Evolutionary conservation across 2,329 filamentous ascomycete genomes (phyloP).

Genomic region (Colletotrichum sp.): DNA sequence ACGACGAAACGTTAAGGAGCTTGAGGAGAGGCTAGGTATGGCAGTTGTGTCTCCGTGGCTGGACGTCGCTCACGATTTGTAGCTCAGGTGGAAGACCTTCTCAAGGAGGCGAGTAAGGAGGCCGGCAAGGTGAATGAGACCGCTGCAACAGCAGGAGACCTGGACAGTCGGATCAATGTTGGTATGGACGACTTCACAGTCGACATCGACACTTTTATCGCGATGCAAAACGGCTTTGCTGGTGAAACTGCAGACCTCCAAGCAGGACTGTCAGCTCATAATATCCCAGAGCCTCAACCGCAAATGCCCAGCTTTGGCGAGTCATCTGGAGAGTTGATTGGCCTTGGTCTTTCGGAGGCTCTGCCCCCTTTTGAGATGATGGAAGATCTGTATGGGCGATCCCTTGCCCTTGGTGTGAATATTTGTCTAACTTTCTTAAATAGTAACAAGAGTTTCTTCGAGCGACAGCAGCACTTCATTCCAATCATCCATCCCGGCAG

Average conservation of each 20-base stretch:
- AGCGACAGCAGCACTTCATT: conserved; percentile 71
- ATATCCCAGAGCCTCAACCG: background rate
- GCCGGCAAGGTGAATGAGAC: conserved; percentile 39
- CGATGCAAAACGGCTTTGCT: conserved; percentile 5
- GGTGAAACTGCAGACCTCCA: background rate
- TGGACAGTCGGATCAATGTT: conserved; percentile 24
- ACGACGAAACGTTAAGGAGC: conserved; percentile 85
- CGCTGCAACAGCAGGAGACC: background rate
- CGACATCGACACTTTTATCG: conserved; percentile 21
- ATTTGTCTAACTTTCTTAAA: conserved; percentile 42
- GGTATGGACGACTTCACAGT: conserved; percentile 24
- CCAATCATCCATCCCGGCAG: conserved; percentile 81
- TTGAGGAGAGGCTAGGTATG: conserved; percentile 86
- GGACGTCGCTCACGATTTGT: background rate
- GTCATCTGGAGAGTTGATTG: conserved; percentile 60
- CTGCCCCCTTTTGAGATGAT: conserved; percentile 80
- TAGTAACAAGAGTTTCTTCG: conserved; percentile 78
- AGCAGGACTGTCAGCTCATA: background rate
- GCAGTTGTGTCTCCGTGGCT: background rate
- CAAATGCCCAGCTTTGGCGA: background rate
- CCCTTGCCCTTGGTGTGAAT: background rate
- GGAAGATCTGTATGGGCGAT: conserved; percentile 73
- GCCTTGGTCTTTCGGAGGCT: conserved; percentile 80
- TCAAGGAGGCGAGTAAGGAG: conserved; percentile 67
- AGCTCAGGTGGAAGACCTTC: conserved; percentile 84